phyloP scores from a whole-genome alignment of 2,329 filamentous ascomycete species.

The Capronia epimyces region DNA sequence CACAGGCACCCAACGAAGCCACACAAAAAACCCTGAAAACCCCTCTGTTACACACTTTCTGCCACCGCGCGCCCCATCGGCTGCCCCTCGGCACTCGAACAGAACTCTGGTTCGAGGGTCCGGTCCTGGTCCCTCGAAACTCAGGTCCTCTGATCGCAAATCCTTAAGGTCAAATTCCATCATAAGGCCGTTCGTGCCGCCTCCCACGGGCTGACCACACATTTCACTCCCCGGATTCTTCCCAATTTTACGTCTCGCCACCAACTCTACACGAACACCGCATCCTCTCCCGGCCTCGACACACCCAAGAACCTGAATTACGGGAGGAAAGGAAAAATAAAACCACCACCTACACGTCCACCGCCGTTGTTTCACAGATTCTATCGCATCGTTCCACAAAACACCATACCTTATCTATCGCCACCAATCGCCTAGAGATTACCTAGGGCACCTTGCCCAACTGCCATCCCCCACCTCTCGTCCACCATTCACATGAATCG shows the following conservation, averaged over 20 bases:
- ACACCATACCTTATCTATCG: constrained; percentile 21
- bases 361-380: neutral
- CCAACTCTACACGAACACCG: neutral
- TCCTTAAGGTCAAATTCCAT: constrained; percentile 3
- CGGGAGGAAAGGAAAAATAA: constrained; percentile 1
- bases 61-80: neutral
- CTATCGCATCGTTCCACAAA: constrained; percentile 9
- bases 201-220: neutral
- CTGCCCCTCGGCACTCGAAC: neutral
- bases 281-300: neutral
- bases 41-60: neutral
- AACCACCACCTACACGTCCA: neutral
- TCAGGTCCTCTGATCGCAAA: constrained; percentile 10
- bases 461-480: constrained; percentile 8
- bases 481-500: constrained; percentile 25
- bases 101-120: neutral
- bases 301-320: neutral
- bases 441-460: constrained; percentile 17
- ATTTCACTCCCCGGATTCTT: neutral
- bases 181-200: constrained; percentile 8
- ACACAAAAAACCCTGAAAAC: neutral
- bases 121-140: neutral
- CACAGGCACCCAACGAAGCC: neutral
- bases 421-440: constrained; percentile 23
- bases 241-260: constrained; percentile 6